Evolutionary conservation across 306 rosid genomes (phyloP), one percentile per base, ranked within the genome.

Genomic region (Trifolium subterraneum): DNA sequence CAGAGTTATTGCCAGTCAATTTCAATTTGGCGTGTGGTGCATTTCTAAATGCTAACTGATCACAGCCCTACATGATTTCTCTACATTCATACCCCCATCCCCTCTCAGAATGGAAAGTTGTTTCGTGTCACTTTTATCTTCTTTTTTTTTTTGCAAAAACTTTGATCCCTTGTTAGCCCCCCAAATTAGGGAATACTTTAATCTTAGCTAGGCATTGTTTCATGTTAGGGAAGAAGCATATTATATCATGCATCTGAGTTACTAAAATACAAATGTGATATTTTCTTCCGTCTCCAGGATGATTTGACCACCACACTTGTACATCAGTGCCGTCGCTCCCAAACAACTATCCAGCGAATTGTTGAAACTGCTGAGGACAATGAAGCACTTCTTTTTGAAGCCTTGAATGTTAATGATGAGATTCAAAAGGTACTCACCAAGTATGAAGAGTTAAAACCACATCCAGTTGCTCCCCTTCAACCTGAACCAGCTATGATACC

Each of bases 401-500:
- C 98, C 73, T 79, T 95, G 86, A 95, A 92, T 69, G 88, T 90
- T 60, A 95, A 95, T 27, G 99, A 95, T 54, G 99, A 95, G 87
- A 88, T 95, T 78, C 93, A 79, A 80, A 92, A 88, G 84, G 93
- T 88, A 55, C 88, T 95, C 48, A 64, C 88, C 85, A 90, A 90
- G 88, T 92, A 71, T 42, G 96, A 90, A 54, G 93, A 95, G 60
- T 64, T 95, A 84, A 81, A 81, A 62, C 79, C 86, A 75, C 92
- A 97, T 13, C 58, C 87, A 11, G 81, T 35, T 14, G 68, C 56
- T 74, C 84, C 89, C 12, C 74, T 60, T 66, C 91, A 80, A 27
- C 97, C 87, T 33, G 97, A 95, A 79, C 99, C 98, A 29, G 99
- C 99, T 6, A 95, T 92, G 97, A 95, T 95, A 79, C 99, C 99